These are phyloP conservation scores for Cryptococcus sp. DNA, from an alignment of 1,284 basidiomycete species.

Conservation along the genomic window DNA sequence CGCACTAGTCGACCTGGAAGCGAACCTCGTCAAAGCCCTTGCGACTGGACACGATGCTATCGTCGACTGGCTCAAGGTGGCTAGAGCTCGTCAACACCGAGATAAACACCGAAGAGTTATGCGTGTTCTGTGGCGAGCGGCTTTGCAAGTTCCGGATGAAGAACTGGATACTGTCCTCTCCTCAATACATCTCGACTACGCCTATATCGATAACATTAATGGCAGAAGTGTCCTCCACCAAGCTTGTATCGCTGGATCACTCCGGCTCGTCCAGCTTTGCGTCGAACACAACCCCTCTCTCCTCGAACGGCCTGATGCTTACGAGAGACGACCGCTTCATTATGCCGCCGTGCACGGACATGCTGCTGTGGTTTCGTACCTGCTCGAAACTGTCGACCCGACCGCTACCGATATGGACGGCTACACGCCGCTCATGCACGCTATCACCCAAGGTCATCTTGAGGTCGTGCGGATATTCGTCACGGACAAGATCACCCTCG, in stretches of 20 bases:
- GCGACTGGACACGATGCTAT: constrained; percentile 61
- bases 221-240: constrained; percentile 94
- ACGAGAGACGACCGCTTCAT: constrained; percentile 90
- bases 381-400: constrained; percentile 70
- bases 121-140: constrained; percentile 86
- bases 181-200: constrained; percentile 81
- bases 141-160: constrained; percentile 73
- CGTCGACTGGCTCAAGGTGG: constrained; percentile 69
- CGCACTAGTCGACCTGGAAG: constrained; percentile 83
- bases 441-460: constrained; percentile 81
- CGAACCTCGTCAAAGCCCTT: constrained; percentile 75
- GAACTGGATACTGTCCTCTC: constrained; percentile 72
- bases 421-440: constrained; percentile 89
- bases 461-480: constrained; percentile 78
- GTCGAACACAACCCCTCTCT: constrained; percentile 59
- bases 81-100: constrained; percentile 57
- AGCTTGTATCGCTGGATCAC: constrained; percentile 79
- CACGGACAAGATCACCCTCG: constrained; percentile 60
- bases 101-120: constrained; percentile 56
- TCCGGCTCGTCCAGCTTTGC: constrained; percentile 80
- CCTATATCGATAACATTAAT: constrained; percentile 95
- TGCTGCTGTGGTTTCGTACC: constrained; percentile 69
- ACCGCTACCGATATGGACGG: constrained; percentile 86
- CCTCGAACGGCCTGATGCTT: constrained; percentile 58
- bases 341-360: constrained; percentile 96